Base-by-base conservation (phyloP, 2,329 filamentous ascomycete genomes). In the Trichoderma asperellum region DNA sequence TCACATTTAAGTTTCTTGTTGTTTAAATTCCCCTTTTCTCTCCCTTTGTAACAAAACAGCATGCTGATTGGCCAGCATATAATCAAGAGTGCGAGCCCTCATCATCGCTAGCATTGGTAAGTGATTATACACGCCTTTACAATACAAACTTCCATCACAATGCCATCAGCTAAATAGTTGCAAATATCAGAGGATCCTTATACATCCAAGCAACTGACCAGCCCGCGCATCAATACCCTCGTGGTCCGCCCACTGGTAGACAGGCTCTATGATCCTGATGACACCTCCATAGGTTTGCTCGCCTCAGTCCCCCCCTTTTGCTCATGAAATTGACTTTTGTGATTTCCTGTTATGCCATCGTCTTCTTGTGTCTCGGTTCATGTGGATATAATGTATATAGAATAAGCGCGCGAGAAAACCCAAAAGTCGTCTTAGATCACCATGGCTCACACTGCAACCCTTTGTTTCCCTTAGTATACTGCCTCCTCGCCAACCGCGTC, bases 231-330 rank as follows among this genome's bases (percentile, higher is more conserved):
- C 83, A 92, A 91, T 73, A 83, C 86, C 37, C 81, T 88, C 14
- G 84, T 92, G 59, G 88, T 92, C 6, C 85, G 89, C 60, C 90
- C 90, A 2, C 79, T 92, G n/a, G 89, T 92, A 12, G 88, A 92
- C 72, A 84, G 88, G 53, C 82, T 91, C 0, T 92, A 91, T 76
- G 85, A 89, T 68, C 83, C 86, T 52, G 83, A 88, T 29, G 89
- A 92, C 78, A 85, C 89, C 40, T 90, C 89, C 1, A 83, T 90
- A 65, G 83, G 86, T 88, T 14, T 63, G 69, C 58, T 59, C 57
- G 18, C 64, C 69, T 53, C 37, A 27, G 7, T 29, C 14, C n/a
- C 68, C 24, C 68, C 32, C 56, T 21, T 40, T 32, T n/a, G 32
- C 61, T 64, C 21, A n/a, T 55, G 40, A n/a, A 47, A 24, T 11